A percentile compares a stretch with the other conserved stretches of the same genome.
Evolutionary conservation across 2,329 filamentous ascomycete species (phyloP).

Genomic region (Aspergillus spinulosporus): DNA sequence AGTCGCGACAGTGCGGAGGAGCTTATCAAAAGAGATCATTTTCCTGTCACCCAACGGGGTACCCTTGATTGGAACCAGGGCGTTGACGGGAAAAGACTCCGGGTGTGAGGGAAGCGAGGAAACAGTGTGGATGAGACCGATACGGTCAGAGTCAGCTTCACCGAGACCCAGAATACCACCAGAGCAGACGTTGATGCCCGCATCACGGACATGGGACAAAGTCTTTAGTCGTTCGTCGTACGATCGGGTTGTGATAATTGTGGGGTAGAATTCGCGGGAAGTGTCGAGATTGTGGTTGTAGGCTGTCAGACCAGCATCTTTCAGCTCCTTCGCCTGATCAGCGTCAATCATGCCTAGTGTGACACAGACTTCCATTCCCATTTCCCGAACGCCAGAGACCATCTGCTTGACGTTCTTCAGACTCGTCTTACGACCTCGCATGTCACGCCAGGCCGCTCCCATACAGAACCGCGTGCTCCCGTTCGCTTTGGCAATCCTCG

Average conservation of each 20-base stretch:
- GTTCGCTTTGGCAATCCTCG: slow-evolving; percentile 74
- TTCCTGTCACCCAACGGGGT: slow-evolving; percentile 77
- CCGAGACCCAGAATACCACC: slow-evolving; percentile 85
- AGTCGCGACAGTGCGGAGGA: slow-evolving; percentile 80
- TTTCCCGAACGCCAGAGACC: slow-evolving; percentile 74
- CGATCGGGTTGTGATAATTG: slow-evolving; percentile 77
- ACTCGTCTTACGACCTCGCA: slow-evolving; percentile 83
- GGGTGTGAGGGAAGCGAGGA: slow-evolving; percentile 78
- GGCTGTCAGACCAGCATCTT: slow-evolving; percentile 79
- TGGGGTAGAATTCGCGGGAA: slow-evolving; percentile 83
- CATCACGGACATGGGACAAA: slow-evolving; percentile 75
- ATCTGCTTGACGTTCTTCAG: slow-evolving; percentile 83
- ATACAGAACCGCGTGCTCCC: slow-evolving; percentile 92
- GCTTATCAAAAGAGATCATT: slow-evolving; percentile 72
- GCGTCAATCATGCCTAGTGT: slow-evolving; percentile 90
- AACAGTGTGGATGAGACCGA: slow-evolving; percentile 81
- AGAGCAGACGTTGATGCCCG: slow-evolving; percentile 86
- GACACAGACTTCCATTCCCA: slow-evolving; percentile 93
- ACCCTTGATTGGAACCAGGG: slow-evolving; percentile 85
- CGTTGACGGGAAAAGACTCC: slow-evolving; percentile 89
- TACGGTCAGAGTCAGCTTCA: slow-evolving; percentile 73
- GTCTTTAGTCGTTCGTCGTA: slow-evolving; percentile 87
- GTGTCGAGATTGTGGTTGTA: slow-evolving; percentile 97
- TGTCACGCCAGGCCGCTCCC: slow-evolving; percentile 91
- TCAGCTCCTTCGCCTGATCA: slow-evolving; percentile 76